phyloP scores from a whole-genome alignment of 2,329 filamentous ascomycete species.

The Colletotrichum cereale region DNA sequence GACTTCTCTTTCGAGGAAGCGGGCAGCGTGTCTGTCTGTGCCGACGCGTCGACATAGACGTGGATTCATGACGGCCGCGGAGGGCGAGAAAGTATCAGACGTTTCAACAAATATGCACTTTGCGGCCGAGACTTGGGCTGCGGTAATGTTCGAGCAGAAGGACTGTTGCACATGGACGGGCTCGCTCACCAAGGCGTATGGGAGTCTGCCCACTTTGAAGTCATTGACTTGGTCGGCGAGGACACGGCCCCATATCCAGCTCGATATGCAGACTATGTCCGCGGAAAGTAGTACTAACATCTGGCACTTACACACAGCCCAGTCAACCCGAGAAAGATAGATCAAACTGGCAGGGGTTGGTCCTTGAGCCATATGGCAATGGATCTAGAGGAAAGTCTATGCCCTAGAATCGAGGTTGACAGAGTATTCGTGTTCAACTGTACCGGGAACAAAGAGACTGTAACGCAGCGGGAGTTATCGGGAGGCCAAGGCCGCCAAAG shows the following conservation, averaged over 20 bases:
- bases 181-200: conserved; percentile 1
- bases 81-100: not conserved
- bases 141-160: not conserved
- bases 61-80: not conserved
- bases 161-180: not conserved
- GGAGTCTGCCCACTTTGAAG: not conserved
- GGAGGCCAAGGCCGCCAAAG: conserved; percentile 6
- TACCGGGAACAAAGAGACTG: not conserved
- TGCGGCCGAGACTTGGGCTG: not conserved
- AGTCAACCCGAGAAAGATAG: not conserved
- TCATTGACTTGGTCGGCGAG: not conserved
- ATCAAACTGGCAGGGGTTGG: not conserved
- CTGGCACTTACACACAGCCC: not conserved
- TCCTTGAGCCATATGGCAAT: not conserved
- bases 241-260: not conserved
- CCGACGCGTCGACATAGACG: not conserved
- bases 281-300: accelerated
- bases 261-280: too few species aligned
- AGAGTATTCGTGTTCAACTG: not conserved
- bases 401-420: not conserved
- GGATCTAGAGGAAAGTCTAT: not conserved
- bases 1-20: not conserved
- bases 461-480: conserved; percentile 5
- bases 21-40: not conserved
- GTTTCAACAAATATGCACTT: not conserved